phyloP scores from a whole-genome alignment of 352 stramenopile genomes.

The Pythium myriotylum region DNA sequence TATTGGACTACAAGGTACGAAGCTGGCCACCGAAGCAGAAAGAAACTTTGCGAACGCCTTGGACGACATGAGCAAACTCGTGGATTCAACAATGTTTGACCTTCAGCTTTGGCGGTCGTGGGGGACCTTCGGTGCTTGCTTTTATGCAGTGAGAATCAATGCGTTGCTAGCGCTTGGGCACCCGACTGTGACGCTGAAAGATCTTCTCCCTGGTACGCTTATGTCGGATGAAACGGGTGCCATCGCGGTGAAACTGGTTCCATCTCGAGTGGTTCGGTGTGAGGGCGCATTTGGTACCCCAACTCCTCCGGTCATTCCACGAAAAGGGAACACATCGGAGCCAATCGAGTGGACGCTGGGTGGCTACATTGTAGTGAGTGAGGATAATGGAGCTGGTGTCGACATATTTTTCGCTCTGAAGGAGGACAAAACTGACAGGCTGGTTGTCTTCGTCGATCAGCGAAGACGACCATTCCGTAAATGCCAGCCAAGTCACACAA shows the following conservation, averaged over 20 bases:
- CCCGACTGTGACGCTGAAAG: slow-evolving; percentile 26
- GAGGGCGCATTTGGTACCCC: slow-evolving; percentile 11
- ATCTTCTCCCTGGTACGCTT: slow-evolving; percentile 27
- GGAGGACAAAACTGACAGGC: slow-evolving; percentile 22
- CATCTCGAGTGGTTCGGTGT: slow-evolving; percentile 16
- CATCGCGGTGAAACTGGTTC: slow-evolving; percentile 18
- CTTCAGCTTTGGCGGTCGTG: slow-evolving; percentile 21
- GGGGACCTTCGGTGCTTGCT: slow-evolving; percentile 38
- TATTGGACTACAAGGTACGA: slow-evolving; percentile 16
- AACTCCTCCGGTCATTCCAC: slow-evolving; percentile 19
- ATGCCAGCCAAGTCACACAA: slow-evolving; percentile 22
- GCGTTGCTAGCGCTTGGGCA: slow-evolving; percentile 31
- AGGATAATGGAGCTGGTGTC: slow-evolving; percentile 22
- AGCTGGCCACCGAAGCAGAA: not conserved
- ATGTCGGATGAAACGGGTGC: slow-evolving; percentile 20
- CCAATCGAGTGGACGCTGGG: slow-evolving; percentile 24
- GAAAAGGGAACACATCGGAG: slow-evolving; percentile 19
- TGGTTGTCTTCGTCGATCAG: slow-evolving; percentile 21
- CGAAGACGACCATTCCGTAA: slow-evolving; percentile 14
- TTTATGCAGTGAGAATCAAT: slow-evolving; percentile 44
- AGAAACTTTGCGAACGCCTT: not conserved
- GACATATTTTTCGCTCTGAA: slow-evolving; percentile 42
- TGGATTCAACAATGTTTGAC: slow-evolving; percentile 14
- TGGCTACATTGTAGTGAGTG: slow-evolving; percentile 35
- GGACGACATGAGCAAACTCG: slow-evolving; percentile 11